Base-by-base conservation (phyloP, 2,329 filamentous ascomycete species). In the Dothideomycetes sp. region DNA sequence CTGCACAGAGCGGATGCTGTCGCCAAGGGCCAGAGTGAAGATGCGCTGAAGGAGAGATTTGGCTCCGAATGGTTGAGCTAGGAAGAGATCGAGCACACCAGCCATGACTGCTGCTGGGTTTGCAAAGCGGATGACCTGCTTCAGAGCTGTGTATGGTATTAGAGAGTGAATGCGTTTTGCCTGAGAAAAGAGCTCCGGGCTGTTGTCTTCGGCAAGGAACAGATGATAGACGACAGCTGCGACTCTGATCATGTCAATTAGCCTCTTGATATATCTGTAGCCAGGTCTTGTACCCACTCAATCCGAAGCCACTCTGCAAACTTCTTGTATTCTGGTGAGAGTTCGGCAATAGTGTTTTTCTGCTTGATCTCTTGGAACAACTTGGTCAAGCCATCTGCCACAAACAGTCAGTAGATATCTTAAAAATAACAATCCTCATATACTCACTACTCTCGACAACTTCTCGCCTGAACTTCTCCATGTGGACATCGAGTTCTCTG, bases 261-360 rank as follows among this genome's bases (percentile, higher is more conserved):
- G 47, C 16, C 12, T 32, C 18, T 12, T 10, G 15, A 4, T 9
- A 20, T 16, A 10, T 8, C 6, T 22, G 2, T 22, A 11, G 4
- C 11, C 31, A 8, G 23, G 8, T 12, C 9, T 13, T 20, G 9
- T 5, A 56, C 64, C 38, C 56, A 70, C 65, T 98, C 91, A 55
- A 98, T 98, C 27, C 91, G 81, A 36, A 96, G 69, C 91, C 91
- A 98, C 61, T 98, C 91, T 13, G 89, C 89, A 58, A 98, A 96
- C 60, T 96, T 98, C 56, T 91, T 84, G 61, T 96, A 96, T 59
- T 96, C 88, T 9, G 93, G 81, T 55, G 85, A 94, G 39, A 98
- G 73, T 51, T 95, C 86, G 48, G 78, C 74, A 39, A 98, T 89
- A 4, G 76, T 86, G 45, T 84, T 73, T 66, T 96, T 96, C 42